These are phyloP conservation scores for Cyclospora cayetanensis DNA, from an alignment of 169 alveolate genomes.

Conservation along the genomic window DNA sequence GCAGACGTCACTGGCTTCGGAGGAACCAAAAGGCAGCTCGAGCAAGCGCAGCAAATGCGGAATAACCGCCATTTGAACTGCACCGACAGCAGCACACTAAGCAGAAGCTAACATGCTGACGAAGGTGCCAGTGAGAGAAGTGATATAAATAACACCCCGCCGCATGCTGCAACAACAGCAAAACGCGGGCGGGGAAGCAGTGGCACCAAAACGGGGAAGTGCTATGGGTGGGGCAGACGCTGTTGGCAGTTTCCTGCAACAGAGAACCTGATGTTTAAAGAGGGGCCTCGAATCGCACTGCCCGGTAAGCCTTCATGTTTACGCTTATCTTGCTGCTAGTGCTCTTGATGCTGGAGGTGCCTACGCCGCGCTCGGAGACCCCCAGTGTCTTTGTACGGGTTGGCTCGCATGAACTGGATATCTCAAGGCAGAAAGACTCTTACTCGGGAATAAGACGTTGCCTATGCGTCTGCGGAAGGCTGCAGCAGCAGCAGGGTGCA, in stretches of 20 bases:
- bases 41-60: constrained; percentile 17
- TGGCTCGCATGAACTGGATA: too few relatives aligned
- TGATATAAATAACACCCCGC: background rate
- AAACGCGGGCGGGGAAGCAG: too few relatives aligned
- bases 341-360: background rate
- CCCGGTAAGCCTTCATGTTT: too few relatives aligned
- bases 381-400: too few relatives aligned
- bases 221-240: too few relatives aligned
- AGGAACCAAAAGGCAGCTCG: constrained; percentile 10
- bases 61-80: constrained; percentile 66
- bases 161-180: constrained; percentile 9
- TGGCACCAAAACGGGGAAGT: too few relatives aligned
- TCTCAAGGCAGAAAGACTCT: too few relatives aligned
- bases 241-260: too few relatives aligned
- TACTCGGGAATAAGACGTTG: background rate
- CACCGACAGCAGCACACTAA: constrained; percentile 19
- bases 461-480: background rate
- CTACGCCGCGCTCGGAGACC: background rate
- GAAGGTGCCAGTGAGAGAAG: background rate
- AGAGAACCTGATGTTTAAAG: too few relatives aligned
- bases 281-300: too few relatives aligned
- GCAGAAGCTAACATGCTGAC: constrained; percentile 70
- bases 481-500: constrained; percentile 38
- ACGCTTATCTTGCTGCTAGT: background rate
- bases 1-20: constrained; percentile 59